Conservation (phyloP, 2,329 filamentous ascomycete species). For the Alternaria ventricosa region DNA sequence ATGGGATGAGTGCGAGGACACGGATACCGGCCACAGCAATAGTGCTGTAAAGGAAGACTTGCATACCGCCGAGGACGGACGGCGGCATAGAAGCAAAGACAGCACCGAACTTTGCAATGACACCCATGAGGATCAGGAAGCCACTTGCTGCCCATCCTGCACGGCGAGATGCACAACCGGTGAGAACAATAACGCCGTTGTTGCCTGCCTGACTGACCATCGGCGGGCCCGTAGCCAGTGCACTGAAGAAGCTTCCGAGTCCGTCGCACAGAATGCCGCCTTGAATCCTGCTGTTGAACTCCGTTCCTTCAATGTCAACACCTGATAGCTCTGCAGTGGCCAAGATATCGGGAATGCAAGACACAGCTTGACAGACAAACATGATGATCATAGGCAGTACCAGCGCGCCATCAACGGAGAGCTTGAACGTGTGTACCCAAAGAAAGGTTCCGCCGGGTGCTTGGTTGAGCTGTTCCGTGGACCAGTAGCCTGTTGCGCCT, state of each 20-base stretch:
- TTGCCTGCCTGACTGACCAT: conserved; percentile 40
- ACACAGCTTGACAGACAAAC: conserved; percentile 38
- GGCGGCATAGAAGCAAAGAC: conserved; percentile 39
- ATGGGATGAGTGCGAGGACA: conserved; percentile 34
- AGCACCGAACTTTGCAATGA: conserved; percentile 38
- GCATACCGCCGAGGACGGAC: conserved; percentile 57
- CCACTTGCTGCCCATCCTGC: conserved; percentile 38
- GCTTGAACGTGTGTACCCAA: conserved; percentile 37
- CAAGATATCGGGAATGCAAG: conserved; percentile 48
- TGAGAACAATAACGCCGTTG: conserved; percentile 39
- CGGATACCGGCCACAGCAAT: conserved; percentile 37
- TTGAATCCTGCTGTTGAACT: conserved; percentile 36
- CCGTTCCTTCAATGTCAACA: conserved; percentile 35
- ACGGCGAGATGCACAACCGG: conserved; percentile 34
- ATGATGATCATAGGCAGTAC: conserved; percentile 38
- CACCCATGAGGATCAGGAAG: conserved; percentile 36
- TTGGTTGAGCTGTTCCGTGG: conserved; percentile 20
- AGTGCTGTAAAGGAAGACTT: conserved; percentile 42
- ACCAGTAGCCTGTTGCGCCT: conserved; percentile 38
- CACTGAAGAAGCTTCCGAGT: conserved; percentile 36
- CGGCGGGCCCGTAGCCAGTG: conserved; percentile 33
- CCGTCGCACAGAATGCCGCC: conserved; percentile 39
- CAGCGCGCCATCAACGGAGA: conserved; percentile 37
- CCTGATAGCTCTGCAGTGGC: conserved; percentile 36
- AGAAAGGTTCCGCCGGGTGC: conserved; percentile 34